Evolutionary conservation across 2,329 filamentous ascomycete species (phyloP), one percentile per base, ranked within the genome.

Genomic region (Cladosporium cucumerinum): DNA sequence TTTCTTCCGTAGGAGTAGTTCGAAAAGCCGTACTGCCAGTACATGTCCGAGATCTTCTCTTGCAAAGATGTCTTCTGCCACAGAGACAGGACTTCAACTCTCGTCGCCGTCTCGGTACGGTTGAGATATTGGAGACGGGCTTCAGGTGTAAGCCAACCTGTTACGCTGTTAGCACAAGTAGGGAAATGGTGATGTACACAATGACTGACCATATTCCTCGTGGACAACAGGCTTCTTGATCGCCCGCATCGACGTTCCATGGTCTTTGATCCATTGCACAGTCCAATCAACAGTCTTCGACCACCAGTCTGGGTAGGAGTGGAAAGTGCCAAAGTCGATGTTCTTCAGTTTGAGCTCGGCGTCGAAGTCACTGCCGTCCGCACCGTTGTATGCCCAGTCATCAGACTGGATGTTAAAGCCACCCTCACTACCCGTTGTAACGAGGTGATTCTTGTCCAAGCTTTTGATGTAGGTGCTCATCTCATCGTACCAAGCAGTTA

Each of bases 301-400:
- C 82, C 83, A 86, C 79, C 81, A 83, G 70, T 86, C 82, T 0
- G 84, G 83, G 70, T 86, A 86, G 0, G 80, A 79, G 72, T 86
- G 84, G 76, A 86, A 84, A 1, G 79, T 80, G 61, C 82, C 82
- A 65, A 85, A 86, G 73, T 86, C 84, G 54, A 86, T 78, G 64
- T 79, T 81, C 18, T 78, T 70, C 2, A 86, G 73, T 1, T 76
- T 68, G 6, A 84, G 70, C 70, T 85, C 83, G 55, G 77, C 78
- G 63, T 85, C 82, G 59, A 85, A 85, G 69, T 86, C 83, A 26
- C 82, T 80, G 4, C 84, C 84, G 65, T 86, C 82, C 8, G 74
- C 72, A 43, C 76, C 76, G 32, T 77, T 77, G 70, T 80, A 79
- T 10, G 74, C 74, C 66, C 75, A 76, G 61, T 78, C 76, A 14